Evolutionary conservation across 2,329 filamentous ascomycete genomes (phyloP).

Genomic region (Fusarium virguliforme): DNA sequence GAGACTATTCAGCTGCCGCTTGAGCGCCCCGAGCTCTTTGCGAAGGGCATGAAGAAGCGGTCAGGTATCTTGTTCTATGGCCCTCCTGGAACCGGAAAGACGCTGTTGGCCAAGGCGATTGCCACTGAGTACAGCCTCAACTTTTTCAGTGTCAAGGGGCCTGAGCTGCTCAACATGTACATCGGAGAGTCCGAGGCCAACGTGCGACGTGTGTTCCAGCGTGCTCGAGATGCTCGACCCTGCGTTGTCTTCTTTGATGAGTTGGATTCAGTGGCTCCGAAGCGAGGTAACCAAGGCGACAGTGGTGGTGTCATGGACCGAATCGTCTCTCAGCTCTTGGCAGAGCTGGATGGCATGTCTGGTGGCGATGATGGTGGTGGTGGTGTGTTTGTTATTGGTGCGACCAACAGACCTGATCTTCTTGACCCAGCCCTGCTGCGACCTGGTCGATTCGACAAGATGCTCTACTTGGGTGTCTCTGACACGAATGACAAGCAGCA

Average conservation of each 20-base stretch:
- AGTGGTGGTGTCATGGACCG: slow-evolving; percentile 98
- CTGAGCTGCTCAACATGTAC: slow-evolving; percentile 95
- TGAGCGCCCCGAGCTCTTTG: slow-evolving; percentile 92
- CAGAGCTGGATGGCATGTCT: slow-evolving; percentile 98
- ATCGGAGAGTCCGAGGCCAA: slow-evolving; percentile 96
- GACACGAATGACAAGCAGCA: slow-evolving; percentile 98
- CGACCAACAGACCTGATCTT: slow-evolving; percentile 94
- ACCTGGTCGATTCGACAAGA: slow-evolving; percentile 96
- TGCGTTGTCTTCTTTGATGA: slow-evolving; percentile 97
- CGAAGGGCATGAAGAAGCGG: slow-evolving; percentile 98
- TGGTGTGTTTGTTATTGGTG: slow-evolving; percentile 96
- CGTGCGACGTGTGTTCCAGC: slow-evolving; percentile 89
- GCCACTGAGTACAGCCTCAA: slow-evolving; percentile 95
- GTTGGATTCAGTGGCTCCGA: slow-evolving; percentile 92
- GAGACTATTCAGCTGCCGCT: slow-evolving; percentile 97
- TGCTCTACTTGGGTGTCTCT: slow-evolving; percentile 96
- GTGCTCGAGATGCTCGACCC: slow-evolving; percentile 86
- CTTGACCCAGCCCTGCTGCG: slow-evolving; percentile 91
- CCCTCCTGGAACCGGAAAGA: slow-evolving; percentile 92
- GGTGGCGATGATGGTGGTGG: slow-evolving; percentile 88
- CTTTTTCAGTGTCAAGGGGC: slow-evolving; percentile 95
- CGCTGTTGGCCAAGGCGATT: slow-evolving; percentile 91
- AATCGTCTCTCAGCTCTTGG: slow-evolving; percentile 94
- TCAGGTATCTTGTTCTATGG: slow-evolving; percentile 95
- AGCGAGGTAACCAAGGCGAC: slow-evolving; percentile 96